Base-by-base conservation (phyloP, 2,329 filamentous ascomycete genomes). In the Xylaria multiplex region DNA sequence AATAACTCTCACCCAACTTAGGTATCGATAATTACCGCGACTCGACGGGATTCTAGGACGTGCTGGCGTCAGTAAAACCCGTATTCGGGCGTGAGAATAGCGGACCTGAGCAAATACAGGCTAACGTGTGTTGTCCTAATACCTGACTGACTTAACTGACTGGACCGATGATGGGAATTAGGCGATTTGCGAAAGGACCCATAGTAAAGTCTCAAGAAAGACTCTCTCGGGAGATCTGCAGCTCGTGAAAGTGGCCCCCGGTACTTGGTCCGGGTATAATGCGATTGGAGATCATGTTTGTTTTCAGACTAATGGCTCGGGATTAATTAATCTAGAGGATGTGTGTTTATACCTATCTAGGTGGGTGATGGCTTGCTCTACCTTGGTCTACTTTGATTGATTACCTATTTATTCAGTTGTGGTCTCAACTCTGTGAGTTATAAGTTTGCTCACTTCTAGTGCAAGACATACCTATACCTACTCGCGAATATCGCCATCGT, bases 221-320 rank as follows among this genome's bases (percentile, higher is more conserved):
- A n/a, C 14, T 4, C 19, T 32, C 40, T 40, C 19, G 48, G 37
- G 42, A 32, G 59, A 55, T 55, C 59, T 54, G 50, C 42, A 55
- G 59, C n/a, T 48, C 43, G n/a, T 43, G 59, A 46, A 35, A 27
- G 13, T 16, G 37, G 40, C n/a, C 6, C 13, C 53, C 53, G 53
- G 40, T 22, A 13, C 43, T 22, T 50, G 37, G 3, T 37, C 49
- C 58, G 49, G 58, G 6, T 61, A 61, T 61, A 61, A 54, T 22
- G 35, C 27, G 8, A 27, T 46, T 61, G 19, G n/a, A 61, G 27
- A 22, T 13, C 14, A 24, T 8, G 7, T n/a, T 3, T 37, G 11
- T 32, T 35, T 37, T 40, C 53, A 40, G 37, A 40, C 37, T 40
- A 53, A 46, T 53, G 19, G 14, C 27, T 49, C 30, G 32, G 56